phyloP scores from a whole-genome alignment of 805 yeast genomes.

The Candida morakotiae region DNA sequence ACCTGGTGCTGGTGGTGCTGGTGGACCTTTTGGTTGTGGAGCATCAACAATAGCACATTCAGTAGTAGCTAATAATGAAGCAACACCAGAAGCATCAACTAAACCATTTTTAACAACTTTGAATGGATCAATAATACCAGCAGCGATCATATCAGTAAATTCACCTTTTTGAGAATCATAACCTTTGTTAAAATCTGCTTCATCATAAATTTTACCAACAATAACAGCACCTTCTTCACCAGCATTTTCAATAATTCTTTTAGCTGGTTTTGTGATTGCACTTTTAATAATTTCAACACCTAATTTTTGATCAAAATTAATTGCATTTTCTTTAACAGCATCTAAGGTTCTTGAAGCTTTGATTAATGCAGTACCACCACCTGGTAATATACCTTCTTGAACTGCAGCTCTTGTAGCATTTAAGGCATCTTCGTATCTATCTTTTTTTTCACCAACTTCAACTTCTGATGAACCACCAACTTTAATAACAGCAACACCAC shows the following conservation, averaged over 20 bases:
- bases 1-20: slow-evolving; percentile 47
- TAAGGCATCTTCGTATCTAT: slow-evolving; percentile 96
- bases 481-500: slow-evolving; percentile 97
- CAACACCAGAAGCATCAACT: slow-evolving; percentile 96
- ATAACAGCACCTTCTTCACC: slow-evolving; percentile 97
- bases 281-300: slow-evolving; percentile 92
- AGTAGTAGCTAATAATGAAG: slow-evolving; percentile 93
- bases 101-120: slow-evolving; percentile 95
- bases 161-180: slow-evolving; percentile 90
- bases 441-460: slow-evolving; percentile 99
- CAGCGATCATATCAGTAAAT: slow-evolving; percentile 91
- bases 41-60: slow-evolving; percentile 98
- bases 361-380: slow-evolving; percentile 97
- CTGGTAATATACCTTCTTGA: slow-evolving; percentile 97
- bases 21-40: slow-evolving; percentile 67
- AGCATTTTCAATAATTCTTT: slow-evolving; percentile 92
- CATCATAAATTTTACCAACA: slow-evolving; percentile 78
- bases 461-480: slow-evolving; percentile 97
- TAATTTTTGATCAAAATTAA: slow-evolving; percentile 91
- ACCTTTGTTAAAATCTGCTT: slow-evolving; percentile 78
- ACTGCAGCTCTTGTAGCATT: slow-evolving; percentile 99
- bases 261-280: slow-evolving; percentile 94
- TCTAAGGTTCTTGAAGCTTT: slow-evolving; percentile 83
- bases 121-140: slow-evolving; percentile 98
- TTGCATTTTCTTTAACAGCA: slow-evolving; percentile 56